These are phyloP conservation scores for Neurospora sp. DNA, from an alignment of 2,329 filamentous ascomycete genomes.

Conservation along the genomic window DNA sequence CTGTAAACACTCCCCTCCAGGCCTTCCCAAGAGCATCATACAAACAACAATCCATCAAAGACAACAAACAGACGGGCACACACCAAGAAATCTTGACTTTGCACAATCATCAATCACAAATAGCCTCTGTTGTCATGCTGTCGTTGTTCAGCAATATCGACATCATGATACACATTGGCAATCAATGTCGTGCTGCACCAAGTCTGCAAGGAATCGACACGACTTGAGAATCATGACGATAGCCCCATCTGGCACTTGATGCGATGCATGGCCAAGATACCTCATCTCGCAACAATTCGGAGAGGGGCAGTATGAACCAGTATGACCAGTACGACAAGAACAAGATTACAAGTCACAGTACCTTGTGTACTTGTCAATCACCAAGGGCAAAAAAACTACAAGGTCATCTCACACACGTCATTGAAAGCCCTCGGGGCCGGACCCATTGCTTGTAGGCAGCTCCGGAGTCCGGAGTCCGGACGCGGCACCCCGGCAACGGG, in stretches of 20 bases:
- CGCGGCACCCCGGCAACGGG: not conserved
- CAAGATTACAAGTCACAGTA: not conserved
- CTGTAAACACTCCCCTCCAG: not conserved
- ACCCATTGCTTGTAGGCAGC: not conserved
- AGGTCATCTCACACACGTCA: not conserved
- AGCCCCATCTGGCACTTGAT: not conserved
- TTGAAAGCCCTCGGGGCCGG: not conserved
- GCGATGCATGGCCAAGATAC: not conserved
- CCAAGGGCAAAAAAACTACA: not conserved
- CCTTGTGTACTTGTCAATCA: not conserved
- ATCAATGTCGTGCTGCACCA: not conserved
- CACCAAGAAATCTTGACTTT: not conserved
- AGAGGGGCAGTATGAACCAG: not conserved
- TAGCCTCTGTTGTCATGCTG: not conserved
- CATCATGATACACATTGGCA: not conserved
- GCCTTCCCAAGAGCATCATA: not conserved
- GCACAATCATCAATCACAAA: not conserved
- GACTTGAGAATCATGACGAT: not conserved
- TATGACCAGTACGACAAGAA: not conserved
- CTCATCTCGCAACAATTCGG: not conserved
- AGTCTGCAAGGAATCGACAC: not conserved
- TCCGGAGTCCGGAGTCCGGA: not conserved
- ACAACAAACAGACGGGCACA: not conserved
- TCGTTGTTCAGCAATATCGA: not conserved
- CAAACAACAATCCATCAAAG: not conserved